Evolutionary conservation across 371 early-diverging fungal species (phyloP).

Genomic region (Vairimorpha necatrix): DNA sequence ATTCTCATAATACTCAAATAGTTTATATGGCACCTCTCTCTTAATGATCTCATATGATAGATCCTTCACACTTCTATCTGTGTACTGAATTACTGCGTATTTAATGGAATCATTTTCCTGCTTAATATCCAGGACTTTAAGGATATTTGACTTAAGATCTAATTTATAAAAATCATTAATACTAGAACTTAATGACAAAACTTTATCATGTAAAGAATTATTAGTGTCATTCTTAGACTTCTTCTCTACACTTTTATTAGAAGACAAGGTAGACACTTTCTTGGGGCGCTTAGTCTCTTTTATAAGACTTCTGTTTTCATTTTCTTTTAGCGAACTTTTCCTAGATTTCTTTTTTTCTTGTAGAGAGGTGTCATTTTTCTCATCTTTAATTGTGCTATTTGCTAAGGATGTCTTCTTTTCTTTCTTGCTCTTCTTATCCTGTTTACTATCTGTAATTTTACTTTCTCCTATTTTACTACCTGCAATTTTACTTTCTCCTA

Average conservation of each 20-base stretch:
- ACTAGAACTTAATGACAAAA: not conserved
- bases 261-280: no score
- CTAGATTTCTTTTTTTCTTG: not conserved
- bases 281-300: no score
- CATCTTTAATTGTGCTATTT: no score
- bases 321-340: not conserved
- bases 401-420: no score
- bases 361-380: no score
- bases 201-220: constrained; percentile 25
- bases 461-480: not conserved
- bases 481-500: constrained; percentile 19
- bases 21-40: not conserved
- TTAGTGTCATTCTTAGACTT: no score
- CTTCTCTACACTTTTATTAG: no score
- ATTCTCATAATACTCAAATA: not conserved
- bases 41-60: not conserved
- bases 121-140: not conserved
- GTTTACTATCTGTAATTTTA: not conserved
- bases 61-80: not conserved
- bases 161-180: not conserved
- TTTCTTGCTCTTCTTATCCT: not conserved
- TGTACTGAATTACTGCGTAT: not conserved
- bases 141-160: not conserved
- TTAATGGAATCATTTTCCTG: not conserved
- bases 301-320: no score